Conservation (phyloP, 805 yeast species). For the Teunomyces pallodes region DNA sequence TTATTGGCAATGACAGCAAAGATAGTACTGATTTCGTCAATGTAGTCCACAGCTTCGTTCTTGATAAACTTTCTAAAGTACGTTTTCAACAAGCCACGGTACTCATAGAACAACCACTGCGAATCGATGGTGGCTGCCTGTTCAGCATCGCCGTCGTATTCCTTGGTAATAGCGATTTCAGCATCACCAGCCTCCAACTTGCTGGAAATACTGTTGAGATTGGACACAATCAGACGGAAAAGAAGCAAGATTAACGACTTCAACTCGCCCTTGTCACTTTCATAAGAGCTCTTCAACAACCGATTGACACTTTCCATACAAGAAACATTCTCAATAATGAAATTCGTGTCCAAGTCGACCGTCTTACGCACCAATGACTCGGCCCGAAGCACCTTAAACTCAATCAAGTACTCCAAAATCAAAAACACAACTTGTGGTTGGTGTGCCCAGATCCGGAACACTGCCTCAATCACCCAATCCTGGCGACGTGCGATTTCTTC, state of each 20-base stretch:
- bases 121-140: conserved; percentile 26
- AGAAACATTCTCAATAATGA: conserved; percentile 39
- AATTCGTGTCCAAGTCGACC: conserved; percentile 26
- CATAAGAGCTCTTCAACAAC: conserved; percentile 23
- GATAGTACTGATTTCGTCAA: conserved; percentile 15
- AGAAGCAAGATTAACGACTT: conserved; percentile 17
- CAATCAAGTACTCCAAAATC: conserved; percentile 42
- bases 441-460: conserved; percentile 43
- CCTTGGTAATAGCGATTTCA: conserved; percentile 23
- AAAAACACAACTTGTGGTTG: conserved; percentile 46
- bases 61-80: conserved; percentile 31
- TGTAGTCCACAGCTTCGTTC: conserved; percentile 10
- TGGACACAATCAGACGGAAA: conserved; percentile 25
- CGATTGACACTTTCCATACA: conserved; percentile 44
- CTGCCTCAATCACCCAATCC: conserved; percentile 36
- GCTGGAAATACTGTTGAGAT: conserved; percentile 26
- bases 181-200: conserved; percentile 14
- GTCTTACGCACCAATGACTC: conserved; percentile 25
- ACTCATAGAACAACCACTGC: conserved; percentile 44
- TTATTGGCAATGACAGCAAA: conserved; percentile 20
- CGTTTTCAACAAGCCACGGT: conserved; percentile 39
- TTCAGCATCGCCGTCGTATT: conserved; percentile 24
- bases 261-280: conserved; percentile 13
- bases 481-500: conserved; percentile 29
- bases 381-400: conserved; percentile 33